Evolutionary conservation across 805 yeast genomes (phyloP).

Genomic region (Candida tammaniensis): DNA sequence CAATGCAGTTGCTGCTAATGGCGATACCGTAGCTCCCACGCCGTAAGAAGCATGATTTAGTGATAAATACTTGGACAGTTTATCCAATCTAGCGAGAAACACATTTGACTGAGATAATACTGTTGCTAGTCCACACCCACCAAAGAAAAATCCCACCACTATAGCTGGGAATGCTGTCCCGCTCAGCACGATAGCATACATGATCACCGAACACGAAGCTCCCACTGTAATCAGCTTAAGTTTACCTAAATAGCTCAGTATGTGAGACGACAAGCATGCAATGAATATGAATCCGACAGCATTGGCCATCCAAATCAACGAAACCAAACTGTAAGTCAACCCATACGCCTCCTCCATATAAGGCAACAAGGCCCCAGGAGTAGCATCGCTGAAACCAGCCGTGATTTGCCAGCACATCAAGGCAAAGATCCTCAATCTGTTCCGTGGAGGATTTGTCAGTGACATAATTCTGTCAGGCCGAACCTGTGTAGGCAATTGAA

Average conservation of each 20-base stretch:
- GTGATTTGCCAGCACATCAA: conserved; percentile 39
- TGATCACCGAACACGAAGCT: conserved; percentile 27
- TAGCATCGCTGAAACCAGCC: conserved; percentile 52
- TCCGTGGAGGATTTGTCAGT: conserved; percentile 40
- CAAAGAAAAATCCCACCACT: conserved; percentile 50
- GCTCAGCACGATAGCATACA: conserved; percentile 45
- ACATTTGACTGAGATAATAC: conserved; percentile 51
- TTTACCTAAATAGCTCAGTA: conserved; percentile 42
- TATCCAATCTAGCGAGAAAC: conserved; percentile 47
- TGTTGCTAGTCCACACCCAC: conserved; percentile 56
- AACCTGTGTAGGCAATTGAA: conserved; percentile 3
- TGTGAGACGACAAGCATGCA: conserved; percentile 47
- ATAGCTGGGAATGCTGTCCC: conserved; percentile 50
- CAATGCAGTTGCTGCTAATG: conserved; percentile 60
- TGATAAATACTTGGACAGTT: conserved; percentile 59
- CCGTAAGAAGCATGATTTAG: conserved; percentile 70
- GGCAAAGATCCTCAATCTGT: conserved; percentile 40
- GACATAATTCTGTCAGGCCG: conserved; percentile 29
- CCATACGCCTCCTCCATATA: conserved; percentile 47
- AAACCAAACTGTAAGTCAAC: conserved; percentile 51
- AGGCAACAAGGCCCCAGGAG: conserved; percentile 61
- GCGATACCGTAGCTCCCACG: conserved; percentile 66
- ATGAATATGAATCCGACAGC: conserved; percentile 54
- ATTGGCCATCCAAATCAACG: conserved; percentile 56
- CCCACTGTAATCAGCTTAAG: conserved; percentile 41